Percentiles rank a stretch among this genome's conserved stretches.
Conservation (phyloP, 2,329 filamentous ascomycete species). For the Alternaria novae-zelandiae region DNA sequence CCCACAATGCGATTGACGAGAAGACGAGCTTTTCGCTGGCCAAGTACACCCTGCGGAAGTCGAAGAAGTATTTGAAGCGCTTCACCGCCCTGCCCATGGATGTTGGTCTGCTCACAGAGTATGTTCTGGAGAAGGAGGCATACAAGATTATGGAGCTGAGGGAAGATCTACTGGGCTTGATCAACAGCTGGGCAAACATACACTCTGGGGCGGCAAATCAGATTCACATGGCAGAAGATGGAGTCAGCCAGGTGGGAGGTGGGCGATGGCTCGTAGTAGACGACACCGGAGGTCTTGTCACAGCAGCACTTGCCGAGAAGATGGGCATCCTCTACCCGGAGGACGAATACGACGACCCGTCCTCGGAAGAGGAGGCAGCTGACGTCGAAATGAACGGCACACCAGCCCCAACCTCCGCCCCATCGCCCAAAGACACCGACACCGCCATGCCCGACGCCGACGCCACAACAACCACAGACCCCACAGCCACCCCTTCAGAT, state of each 20-base stretch:
- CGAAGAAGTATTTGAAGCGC: slow-evolving; percentile 87
- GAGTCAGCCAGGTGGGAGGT: slow-evolving; percentile 50
- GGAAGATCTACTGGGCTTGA: slow-evolving; percentile 79
- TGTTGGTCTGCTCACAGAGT: slow-evolving; percentile 75
- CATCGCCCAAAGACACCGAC: not conserved
- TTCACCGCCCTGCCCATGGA: slow-evolving; percentile 88
- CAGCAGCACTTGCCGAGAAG: slow-evolving; percentile 84
- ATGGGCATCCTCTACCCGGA: slow-evolving; percentile 78
- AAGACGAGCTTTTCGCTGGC: slow-evolving; percentile 93
- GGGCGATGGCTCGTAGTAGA: slow-evolving; percentile 83
- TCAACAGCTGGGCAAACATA: slow-evolving; percentile 89
- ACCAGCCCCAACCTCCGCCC: not conserved
- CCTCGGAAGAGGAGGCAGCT: slow-evolving; percentile 8
- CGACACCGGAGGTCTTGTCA: slow-evolving; percentile 82
- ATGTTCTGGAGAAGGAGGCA: slow-evolving; percentile 81
- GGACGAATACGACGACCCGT: slow-evolving; percentile 38
- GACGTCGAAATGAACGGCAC: slow-evolving; percentile 5
- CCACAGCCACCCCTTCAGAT: slow-evolving; percentile 23
- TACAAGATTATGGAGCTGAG: slow-evolving; percentile 83
- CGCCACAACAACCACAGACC: slow-evolving; percentile 14
- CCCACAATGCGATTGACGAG: slow-evolving; percentile 87
- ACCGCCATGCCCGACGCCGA: slow-evolving; percentile 13
- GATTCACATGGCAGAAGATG: slow-evolving; percentile 37
- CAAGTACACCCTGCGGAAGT: slow-evolving; percentile 95
- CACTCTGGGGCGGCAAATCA: slow-evolving; percentile 67